Base-by-base conservation (phyloP, 2,329 filamentous ascomycete genomes). In the Lojkania enalia region DNA sequence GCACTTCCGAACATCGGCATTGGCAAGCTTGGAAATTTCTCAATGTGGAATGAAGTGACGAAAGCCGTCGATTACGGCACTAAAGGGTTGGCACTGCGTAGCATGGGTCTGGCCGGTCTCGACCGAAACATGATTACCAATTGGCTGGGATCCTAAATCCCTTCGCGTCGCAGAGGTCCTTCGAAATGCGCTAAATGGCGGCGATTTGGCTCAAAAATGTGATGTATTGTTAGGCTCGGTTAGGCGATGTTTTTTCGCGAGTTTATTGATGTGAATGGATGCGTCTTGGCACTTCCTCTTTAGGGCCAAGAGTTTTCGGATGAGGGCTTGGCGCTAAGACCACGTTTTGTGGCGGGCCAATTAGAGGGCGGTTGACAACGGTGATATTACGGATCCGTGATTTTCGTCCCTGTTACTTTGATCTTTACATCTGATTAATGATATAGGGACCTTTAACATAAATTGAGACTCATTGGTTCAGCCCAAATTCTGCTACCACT, bases 81-180 rank as follows among this genome's bases (percentile, higher is more conserved):
- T 67, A 67, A 61, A 63, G 63, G 59, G 51, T 67, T 67, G 64
- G 64, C 58, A 64, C 53, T 52, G 53, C 55, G 58, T 63, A 54
- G 54, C 54, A 46, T 54, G 50, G 51, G 51, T 55, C 48, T 60
- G 50, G 60, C 55, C 55, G 48, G 51, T 47, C 36, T 44, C 42
- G 42, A 38, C 44, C 45, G 33, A 48, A 33, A 29, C 42, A 13
- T 23, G 27, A 41, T 27, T 7, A 30, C 36, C 33, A 47, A 35
- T 20, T 27, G n/a, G 7, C 23, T 27, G 29, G 40, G 25, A 30
- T n/a, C n/a, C 4, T 16, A 20, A 7, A 27, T 9, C n/a, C 23
- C n/a, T 27, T 27, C 7, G 23, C 2, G 21, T 32, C 16, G 5
- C 12, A 11, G 20, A 42, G 12, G 15, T 12, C 15, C 12, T 15